Evolutionary conservation across 257 asterid species (phyloP).

Genomic region (Capsicum pubescens): DNA sequence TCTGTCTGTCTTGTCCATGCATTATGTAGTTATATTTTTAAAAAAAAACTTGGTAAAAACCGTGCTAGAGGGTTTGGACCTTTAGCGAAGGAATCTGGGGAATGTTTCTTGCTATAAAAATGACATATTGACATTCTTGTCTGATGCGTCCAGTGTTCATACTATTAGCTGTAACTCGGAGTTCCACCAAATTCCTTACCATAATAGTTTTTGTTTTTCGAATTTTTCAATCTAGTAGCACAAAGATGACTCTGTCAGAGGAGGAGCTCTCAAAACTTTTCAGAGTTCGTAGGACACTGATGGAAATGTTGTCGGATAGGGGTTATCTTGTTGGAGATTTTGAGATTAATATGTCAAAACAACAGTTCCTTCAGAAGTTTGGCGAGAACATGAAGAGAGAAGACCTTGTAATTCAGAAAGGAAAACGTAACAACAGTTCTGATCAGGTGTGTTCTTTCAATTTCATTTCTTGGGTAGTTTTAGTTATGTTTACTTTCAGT

Average conservation of each 20-base stretch:
- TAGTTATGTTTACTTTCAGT: neutral
- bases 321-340: constrained; percentile 44
- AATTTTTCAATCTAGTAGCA: neutral
- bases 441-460: constrained; percentile 56
- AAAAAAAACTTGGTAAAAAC: neutral
- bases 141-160: neutral
- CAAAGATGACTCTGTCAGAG: constrained; percentile 32
- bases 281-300: constrained; percentile 43
- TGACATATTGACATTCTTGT: neutral
- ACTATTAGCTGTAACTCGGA: neutral
- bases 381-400: constrained; percentile 89
- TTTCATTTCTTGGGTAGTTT: neutral
- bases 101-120: neutral
- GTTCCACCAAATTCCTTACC: constrained; percentile 8
- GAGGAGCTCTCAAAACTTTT: constrained; percentile 25
- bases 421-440: constrained; percentile 54
- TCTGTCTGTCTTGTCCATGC: neutral
- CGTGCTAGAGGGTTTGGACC: neutral
- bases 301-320: constrained; percentile 48
- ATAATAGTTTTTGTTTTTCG: neutral
- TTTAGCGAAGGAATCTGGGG: neutral
- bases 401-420: constrained; percentile 64
- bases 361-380: constrained; percentile 42
- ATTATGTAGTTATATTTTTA: neutral
- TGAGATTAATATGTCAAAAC: constrained; percentile 42